These are phyloP conservation scores for Citrus mangshanensis DNA, from an alignment of 345 rosid genomes.

Conservation along the genomic window DNA sequence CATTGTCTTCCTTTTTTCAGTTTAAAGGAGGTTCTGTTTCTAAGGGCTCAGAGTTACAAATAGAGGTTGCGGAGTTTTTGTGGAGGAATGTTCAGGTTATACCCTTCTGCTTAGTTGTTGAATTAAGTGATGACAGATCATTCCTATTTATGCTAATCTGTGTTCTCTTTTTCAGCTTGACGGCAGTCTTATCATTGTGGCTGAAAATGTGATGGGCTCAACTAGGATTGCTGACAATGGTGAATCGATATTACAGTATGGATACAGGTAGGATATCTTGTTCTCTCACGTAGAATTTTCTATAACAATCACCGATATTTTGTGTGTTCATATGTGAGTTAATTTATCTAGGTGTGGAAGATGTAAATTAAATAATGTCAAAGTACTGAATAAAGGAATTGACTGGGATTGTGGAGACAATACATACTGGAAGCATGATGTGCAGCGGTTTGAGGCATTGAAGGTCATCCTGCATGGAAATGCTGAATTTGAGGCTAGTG, in stretches of 20 bases:
- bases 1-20: slow-evolving; percentile 33
- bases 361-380: slow-evolving; percentile 73
- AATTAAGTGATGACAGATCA: background rate
- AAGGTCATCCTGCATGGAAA: slow-evolving; percentile 80
- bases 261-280: slow-evolving; percentile 50
- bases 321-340: background rate
- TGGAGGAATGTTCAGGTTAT: slow-evolving; percentile 90
- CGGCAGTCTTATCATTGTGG: slow-evolving; percentile 76
- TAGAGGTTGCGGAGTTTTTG: slow-evolving; percentile 83
- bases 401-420: slow-evolving; percentile 71
- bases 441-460: slow-evolving; percentile 57
- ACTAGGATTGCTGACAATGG: slow-evolving; percentile 39
- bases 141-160: slow-evolving; percentile 20
- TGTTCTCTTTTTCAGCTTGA: slow-evolving; percentile 50
- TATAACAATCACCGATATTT: background rate
- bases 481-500: slow-evolving; percentile 85
- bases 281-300: slow-evolving; percentile 5
- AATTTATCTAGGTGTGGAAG: slow-evolving; percentile 71
- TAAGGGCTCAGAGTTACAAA: slow-evolving; percentile 72
- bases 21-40: slow-evolving; percentile 76
- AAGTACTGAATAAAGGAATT: slow-evolving; percentile 70
- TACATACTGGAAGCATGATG: slow-evolving; percentile 84
- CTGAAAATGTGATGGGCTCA: slow-evolving; percentile 79
- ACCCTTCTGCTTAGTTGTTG: slow-evolving; percentile 1
- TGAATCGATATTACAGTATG: slow-evolving; percentile 67